Base-by-base conservation (phyloP, 1,284 basidiomycete species). In the Rhizoctonia solani region DNA sequence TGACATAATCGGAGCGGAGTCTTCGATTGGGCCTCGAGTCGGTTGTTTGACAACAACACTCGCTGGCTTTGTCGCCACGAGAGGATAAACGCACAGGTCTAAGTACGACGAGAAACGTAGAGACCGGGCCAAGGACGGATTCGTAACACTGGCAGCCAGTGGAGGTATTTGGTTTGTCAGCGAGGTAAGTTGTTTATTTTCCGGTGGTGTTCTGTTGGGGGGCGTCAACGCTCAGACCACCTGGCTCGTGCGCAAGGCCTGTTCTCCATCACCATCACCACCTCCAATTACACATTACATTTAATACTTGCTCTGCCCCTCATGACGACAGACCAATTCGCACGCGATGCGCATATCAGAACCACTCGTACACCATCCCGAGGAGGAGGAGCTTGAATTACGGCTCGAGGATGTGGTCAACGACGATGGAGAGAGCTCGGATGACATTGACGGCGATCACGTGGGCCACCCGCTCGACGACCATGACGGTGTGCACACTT, bases 361-460 rank as follows among this genome's bases (percentile, higher is more conserved):
- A 23, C 19, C 56, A 2, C 42, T 59, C 42, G 56, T n/a, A 59
- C 56, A 56, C 25, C 54, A 42, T 27, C 29, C n/a, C n/a, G n/a
- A n/a, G n/a, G 56, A 59, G 4, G 56, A 59, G 56, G 42, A 59
- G n/a, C 56, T 59, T 8, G 44, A 44, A 34, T 29, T 59, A 30
- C 56, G 56, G 8, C 56, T 59, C 41, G 63, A 69, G n/a, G 68
- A 69, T 23, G 65, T 63, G 16, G 54, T 66, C 23, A 65, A 69
- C 42, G 63, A 69, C 61, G 63, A 58, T 37, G 53, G 54, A 1
- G 59, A 55, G 4, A 63, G 42, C 25, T 55, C 63, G 3, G 68
- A 69, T 27, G 68, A 66, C 44, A 50, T 69, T n/a, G 54, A 46
- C 41, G 46, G 37, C 44, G 54, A 56, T 9, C 61, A 65, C 14